phyloP scores from a whole-genome alignment of 768 basidiomycete genomes.

The Rhodotorula diobovata region DNA sequence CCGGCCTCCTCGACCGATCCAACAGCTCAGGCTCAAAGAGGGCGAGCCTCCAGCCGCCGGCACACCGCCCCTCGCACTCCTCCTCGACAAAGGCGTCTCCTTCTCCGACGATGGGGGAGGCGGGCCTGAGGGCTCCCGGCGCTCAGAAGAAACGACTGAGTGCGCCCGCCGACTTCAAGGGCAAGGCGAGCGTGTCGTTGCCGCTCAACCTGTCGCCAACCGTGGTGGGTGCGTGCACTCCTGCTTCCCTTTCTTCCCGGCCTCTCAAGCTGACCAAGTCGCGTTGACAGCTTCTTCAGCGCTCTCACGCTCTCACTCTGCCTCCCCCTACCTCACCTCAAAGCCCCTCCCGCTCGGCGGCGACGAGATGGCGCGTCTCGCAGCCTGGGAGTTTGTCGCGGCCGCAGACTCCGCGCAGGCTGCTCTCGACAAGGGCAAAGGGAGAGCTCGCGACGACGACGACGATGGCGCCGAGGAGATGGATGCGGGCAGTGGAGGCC shows the following conservation, averaged over 20 bases:
- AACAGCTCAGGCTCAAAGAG: no score
- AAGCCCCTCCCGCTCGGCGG: background rate
- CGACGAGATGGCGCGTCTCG: background rate
- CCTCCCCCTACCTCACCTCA: background rate
- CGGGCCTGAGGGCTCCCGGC: background rate
- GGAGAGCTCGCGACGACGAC: background rate
- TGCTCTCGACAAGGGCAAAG: background rate
- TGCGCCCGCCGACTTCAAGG: background rate
- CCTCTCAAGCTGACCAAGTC: no score
- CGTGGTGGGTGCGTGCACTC: background rate
- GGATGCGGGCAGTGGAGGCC: no score
- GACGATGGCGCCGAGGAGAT: background rate
- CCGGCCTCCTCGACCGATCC: background rate
- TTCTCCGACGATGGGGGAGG: no score
- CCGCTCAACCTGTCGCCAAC: background rate
- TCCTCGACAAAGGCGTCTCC: background rate
- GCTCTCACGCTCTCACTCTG: background rate
- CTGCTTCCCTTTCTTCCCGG: background rate
- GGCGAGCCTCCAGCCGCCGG: background rate
- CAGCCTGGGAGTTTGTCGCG: constrained; percentile 11
- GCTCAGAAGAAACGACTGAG: background rate
- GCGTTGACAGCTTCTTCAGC: no score
- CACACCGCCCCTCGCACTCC: background rate
- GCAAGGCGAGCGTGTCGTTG: background rate
- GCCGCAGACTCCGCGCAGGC: background rate